Evolutionary conservation across 129 eudicot genomes (phyloP).

Genomic region (Apium graveolens): DNA sequence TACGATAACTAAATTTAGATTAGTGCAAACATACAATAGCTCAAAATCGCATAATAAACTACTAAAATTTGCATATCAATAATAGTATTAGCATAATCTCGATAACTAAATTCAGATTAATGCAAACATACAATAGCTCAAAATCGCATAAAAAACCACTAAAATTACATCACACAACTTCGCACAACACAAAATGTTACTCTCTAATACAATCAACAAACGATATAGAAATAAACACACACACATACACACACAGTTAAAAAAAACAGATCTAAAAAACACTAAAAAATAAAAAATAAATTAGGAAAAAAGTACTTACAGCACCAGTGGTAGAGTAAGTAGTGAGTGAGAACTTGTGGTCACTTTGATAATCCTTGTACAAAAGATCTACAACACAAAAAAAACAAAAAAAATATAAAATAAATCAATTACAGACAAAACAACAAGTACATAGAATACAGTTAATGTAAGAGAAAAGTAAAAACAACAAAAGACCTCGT

Average conservation of each 20-base stretch:
- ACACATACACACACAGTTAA: not conserved
- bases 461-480: not conserved
- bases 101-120: too few relatives aligned
- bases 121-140: too few relatives aligned
- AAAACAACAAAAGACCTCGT: constrained; percentile 32
- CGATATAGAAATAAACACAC: too few relatives aligned
- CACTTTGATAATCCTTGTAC: constrained; percentile 74
- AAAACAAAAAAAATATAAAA: not conserved
- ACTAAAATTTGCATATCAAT: too few relatives aligned
- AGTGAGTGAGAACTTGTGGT: constrained; percentile 82
- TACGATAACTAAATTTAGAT: too few relatives aligned
- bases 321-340: constrained; percentile 85
- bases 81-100: too few relatives aligned
- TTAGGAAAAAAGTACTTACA: constrained; percentile 32
- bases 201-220: not conserved
- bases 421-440: not conserved
- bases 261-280: constrained; percentile 18
- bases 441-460: not conserved
- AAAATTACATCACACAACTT: too few relatives aligned
- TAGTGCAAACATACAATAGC: too few relatives aligned
- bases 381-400: constrained; percentile 54
- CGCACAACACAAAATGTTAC: not conserved
- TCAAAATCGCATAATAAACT: too few relatives aligned
- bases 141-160: too few relatives aligned
- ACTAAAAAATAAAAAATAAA: not conserved